Base-by-base conservation (phyloP, 2,329 filamentous ascomycete species). In the Didymella glomerata region DNA sequence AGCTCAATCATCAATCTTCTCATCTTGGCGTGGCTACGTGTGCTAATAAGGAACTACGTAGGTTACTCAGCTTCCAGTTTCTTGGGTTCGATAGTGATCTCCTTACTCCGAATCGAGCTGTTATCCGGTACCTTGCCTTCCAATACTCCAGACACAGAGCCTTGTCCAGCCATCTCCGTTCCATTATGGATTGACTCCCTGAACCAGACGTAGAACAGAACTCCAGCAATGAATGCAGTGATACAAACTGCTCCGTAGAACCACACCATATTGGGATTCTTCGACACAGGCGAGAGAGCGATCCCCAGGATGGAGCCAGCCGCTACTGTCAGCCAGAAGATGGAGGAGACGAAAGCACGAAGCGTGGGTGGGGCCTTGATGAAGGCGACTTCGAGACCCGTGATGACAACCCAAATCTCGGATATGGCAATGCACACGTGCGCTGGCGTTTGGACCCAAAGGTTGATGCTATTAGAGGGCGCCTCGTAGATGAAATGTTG, bases 201-300 rank as follows among this genome's bases (percentile, higher is more conserved):
- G 25, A 63, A 27, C 79, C 82, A 41, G 86, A 85, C 0, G 85
- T 88, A 69, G 24, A 62, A 63, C 2, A 59, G 20, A 36, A 50
- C 60, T 7, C 61, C 61, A 46, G 54, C 61, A 10, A 62, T 48
- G 42, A 62, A 60, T 28, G 56, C 57, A 9, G 52, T 44, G 16
- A 63, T 58, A 9, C 45, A 50, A 16, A 61, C 24, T 13, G 53
- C 46, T 9, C 49, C 57, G 49, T 71, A 73, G 49, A 69, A 53
- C 30, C 60, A 61, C 2, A 72, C 62, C 14, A 73, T 30, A 42
- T 66, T 60, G 8, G 70, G 70, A 49, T 72, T 68, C 40, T 67
- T 65, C 8, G 68, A 66, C 13, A 67, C 70, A 4, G 69, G 71
- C 56, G 70, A 68, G 16, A 69, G 63, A 4, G 71, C 71, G 47